These are phyloP conservation scores for Umbelopsis isabellina DNA, from an alignment of 192 early-diverging fungal genomes.

Conservation along the genomic window DNA sequence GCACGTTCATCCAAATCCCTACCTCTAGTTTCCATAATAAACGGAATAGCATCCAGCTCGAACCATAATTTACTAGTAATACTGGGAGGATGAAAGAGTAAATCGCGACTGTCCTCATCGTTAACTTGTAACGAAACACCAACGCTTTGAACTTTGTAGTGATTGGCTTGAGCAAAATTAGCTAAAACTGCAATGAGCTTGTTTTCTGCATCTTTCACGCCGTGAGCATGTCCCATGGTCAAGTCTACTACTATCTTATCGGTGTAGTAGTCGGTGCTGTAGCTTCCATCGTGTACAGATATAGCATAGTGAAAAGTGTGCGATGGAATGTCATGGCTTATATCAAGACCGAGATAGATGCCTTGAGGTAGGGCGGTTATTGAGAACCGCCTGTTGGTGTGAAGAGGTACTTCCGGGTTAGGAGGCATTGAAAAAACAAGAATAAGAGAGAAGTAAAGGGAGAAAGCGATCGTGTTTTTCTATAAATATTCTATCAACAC, in stretches of 20 bases:
- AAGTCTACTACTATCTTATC: slow-evolving; percentile 40
- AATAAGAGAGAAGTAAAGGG: neutral
- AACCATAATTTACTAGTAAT: slow-evolving; percentile 67
- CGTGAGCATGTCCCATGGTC: neutral
- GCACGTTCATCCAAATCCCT: slow-evolving; percentile 68
- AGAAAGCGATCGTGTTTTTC: neutral
- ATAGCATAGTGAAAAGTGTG: slow-evolving; percentile 57
- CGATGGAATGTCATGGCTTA: slow-evolving; percentile 32
- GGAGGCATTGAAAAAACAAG: neutral
- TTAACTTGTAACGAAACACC: slow-evolving; percentile 60
- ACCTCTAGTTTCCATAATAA: slow-evolving; percentile 69
- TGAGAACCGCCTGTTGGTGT: slow-evolving; percentile 26
- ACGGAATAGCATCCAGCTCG: slow-evolving; percentile 76
- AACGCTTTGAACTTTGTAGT: slow-evolving; percentile 70
- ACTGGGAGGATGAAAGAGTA: slow-evolving; percentile 46
- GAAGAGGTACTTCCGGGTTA: slow-evolving; percentile 9
- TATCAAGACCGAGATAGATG: slow-evolving; percentile 59
- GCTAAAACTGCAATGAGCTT: slow-evolving; percentile 56
- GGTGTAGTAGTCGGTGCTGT: slow-evolving; percentile 61
- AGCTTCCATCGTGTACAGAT: slow-evolving; percentile 74
- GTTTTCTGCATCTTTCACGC: slow-evolving; percentile 48
- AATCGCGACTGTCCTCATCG: slow-evolving; percentile 38
- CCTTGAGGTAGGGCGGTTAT: slow-evolving; percentile 40
- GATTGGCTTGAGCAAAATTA: slow-evolving; percentile 58
- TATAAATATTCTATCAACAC: neutral